A percentile compares a stretch with the other conserved stretches of the same genome.
Conservation (phyloP, 192 early-diverging fungal species). For the Linnemannia exigua region DNA sequence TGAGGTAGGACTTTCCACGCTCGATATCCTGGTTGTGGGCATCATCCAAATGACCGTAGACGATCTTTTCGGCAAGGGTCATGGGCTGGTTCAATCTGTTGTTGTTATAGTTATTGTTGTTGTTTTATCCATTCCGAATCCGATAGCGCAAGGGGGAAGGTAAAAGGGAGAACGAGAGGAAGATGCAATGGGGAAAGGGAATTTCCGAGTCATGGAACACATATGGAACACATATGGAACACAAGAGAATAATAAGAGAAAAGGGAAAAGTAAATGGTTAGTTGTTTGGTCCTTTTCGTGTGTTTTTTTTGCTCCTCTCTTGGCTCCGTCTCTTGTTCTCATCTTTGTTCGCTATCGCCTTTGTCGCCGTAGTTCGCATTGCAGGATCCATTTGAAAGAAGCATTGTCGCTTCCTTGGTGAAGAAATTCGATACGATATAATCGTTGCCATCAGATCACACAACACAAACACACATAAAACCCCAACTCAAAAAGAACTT, state of each 20-base stretch:
- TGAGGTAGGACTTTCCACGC: conserved; percentile 93
- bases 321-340: neutral
- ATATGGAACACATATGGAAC: conserved; percentile 1
- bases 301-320: neutral
- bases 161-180: neutral
- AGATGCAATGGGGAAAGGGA: neutral
- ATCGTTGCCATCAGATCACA: neutral
- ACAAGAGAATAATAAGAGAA: neutral
- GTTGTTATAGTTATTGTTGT: neutral
- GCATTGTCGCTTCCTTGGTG: too few species aligned
- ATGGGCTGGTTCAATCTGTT: conserved; percentile 89
- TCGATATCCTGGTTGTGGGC: conserved; percentile 94
- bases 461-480: neutral
- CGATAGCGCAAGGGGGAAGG: neutral
- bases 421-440: neutral
- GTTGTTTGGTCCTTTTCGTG: neutral
- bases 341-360: neutral
- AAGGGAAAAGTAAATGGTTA: neutral
- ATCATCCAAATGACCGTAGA: conserved; percentile 98
- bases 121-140: neutral
- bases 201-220: neutral
- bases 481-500: conserved; percentile 50
- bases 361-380: neutral
- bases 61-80: conserved; percentile 97
- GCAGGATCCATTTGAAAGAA: neutral